Evolutionary conservation across 2,329 filamentous ascomycete genomes (phyloP), one percentile per base, ranked within the genome.

Genomic region (Colletotrichum chlorophyti): DNA sequence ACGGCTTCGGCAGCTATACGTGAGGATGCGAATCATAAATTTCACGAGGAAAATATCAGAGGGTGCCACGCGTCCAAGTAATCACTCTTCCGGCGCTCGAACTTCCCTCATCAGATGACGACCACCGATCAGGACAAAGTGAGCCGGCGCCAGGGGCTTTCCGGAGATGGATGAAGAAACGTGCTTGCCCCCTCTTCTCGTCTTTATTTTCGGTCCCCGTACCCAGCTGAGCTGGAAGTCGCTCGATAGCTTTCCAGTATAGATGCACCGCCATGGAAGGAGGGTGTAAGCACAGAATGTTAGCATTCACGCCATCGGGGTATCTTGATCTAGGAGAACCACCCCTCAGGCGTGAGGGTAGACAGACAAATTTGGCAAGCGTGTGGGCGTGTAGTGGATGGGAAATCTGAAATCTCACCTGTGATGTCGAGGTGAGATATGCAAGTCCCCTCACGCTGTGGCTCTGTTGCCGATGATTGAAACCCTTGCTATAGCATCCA

Each of bases 331-430:
- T 11, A 19, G 9, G 21, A 7, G 15, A 3, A n/a, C 34, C 26
- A 40, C 57, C 15, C 57, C 51, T 17, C 40, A 45, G 54, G 57
- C 26, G 57, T 60, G 51, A 55, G 27, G 12, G 15, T 57, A 60
- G 24, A 27, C 7, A 29, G 21, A 12, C 8, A 14, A 29, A 8
- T 24, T 27, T 21, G 15, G 26, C 43, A 55, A 31, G 43, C 29
- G 31, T 42, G 43, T 50, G 19, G 32, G 15, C 15, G 11, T 38
- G n/a, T 21, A 38, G 9, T 10, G 17, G n/a, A 14, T 19, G 21
- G 10, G 35, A n/a, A n/a, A n/a, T n/a, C n/a, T n/a, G n/a, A n/a
- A n/a, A n/a, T n/a, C n/a, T n/a, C n/a, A n/a, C n/a, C n/a, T n/a
- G n/a, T n/a, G n/a, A n/a, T n/a, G n/a, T n/a, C n/a, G n/a, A n/a